Conservation (phyloP, 306 rosid genomes). For the Parietaria judaica region DNA sequence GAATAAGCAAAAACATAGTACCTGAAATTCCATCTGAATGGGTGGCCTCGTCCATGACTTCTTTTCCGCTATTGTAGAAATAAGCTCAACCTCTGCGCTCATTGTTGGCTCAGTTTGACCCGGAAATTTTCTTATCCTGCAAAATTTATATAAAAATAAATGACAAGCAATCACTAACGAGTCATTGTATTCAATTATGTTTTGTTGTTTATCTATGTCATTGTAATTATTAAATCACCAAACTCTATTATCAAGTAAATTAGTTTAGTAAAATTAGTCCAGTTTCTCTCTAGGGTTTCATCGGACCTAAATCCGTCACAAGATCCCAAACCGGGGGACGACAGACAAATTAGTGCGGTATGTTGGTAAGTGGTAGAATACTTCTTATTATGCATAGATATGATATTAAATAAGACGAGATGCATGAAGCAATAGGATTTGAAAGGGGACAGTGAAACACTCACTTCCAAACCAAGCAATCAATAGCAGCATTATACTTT, state of each 20-base stretch:
- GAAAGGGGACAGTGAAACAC: slow-evolving; percentile 16
- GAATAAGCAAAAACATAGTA: slow-evolving; percentile 14
- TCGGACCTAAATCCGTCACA: no score
- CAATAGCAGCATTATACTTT: slow-evolving; percentile 81
- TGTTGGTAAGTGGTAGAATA: no score
- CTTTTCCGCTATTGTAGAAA: slow-evolving; percentile 89
- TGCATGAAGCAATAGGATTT: not conserved
- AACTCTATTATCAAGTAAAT: no score
- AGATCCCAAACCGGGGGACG: no score
- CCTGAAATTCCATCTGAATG: slow-evolving; percentile 99
- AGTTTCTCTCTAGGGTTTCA: not conserved
- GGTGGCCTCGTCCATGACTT: slow-evolving; percentile 96
- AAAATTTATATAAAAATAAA: slow-evolving; percentile 8
- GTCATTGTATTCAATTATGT: no score
- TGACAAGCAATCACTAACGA: not conserved
- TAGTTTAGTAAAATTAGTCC: not conserved
- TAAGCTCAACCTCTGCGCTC: slow-evolving; percentile 98
- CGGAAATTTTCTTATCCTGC: slow-evolving; percentile 84
- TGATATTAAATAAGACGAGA: not conserved
- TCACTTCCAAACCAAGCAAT: slow-evolving; percentile 94
- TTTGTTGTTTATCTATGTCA: no score
- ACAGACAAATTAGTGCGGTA: no score
- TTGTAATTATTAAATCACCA: no score
- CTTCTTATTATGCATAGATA: not conserved
- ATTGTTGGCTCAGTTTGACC: slow-evolving; percentile 96